Percentiles rank a stretch among this genome's conserved stretches.
Evolutionary conservation across 768 basidiomycete genomes (phyloP).

Genomic region (Lentinus brumalis): DNA sequence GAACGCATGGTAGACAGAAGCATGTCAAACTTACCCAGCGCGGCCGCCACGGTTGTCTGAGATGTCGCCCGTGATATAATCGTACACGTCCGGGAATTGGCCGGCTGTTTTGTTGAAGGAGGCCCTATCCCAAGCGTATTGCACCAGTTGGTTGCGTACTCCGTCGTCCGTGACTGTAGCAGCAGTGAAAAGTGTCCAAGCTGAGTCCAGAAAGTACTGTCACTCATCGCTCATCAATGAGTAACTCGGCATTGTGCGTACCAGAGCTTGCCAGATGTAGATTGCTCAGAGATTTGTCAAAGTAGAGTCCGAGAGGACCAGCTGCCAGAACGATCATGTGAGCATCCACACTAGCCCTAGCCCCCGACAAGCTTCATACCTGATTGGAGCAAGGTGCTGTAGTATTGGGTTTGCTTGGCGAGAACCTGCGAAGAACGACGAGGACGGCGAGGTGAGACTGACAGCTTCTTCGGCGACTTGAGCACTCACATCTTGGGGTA

Average conservation of each 20-base stretch:
- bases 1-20: neutral
- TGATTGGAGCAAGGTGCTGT: too few species aligned
- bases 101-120: slow-evolving; percentile 9
- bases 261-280: neutral
- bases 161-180: slow-evolving; percentile 9
- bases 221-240: neutral
- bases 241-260: slow-evolving; percentile 1
- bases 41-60: neutral
- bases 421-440: neutral
- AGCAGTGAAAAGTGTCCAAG: slow-evolving; percentile 20
- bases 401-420: slow-evolving; percentile 4
- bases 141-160: slow-evolving; percentile 11
- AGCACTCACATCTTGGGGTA: slow-evolving; percentile 6
- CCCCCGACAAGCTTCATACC: too few species aligned
- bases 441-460: neutral
- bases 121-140: slow-evolving; percentile 4
- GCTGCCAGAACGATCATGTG: too few species aligned
- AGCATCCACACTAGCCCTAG: too few species aligned
- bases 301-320: too few species aligned
- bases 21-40: slow-evolving; percentile 3
- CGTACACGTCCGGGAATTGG: slow-evolving; percentile 9
- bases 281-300: too few species aligned
- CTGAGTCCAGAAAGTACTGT: neutral
- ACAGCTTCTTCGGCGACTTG: neutral
- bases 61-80: neutral